These are phyloP conservation scores for Xerocomus minutiporus DNA, from an alignment of 1,284 basidiomycete species.

Conservation along the genomic window DNA sequence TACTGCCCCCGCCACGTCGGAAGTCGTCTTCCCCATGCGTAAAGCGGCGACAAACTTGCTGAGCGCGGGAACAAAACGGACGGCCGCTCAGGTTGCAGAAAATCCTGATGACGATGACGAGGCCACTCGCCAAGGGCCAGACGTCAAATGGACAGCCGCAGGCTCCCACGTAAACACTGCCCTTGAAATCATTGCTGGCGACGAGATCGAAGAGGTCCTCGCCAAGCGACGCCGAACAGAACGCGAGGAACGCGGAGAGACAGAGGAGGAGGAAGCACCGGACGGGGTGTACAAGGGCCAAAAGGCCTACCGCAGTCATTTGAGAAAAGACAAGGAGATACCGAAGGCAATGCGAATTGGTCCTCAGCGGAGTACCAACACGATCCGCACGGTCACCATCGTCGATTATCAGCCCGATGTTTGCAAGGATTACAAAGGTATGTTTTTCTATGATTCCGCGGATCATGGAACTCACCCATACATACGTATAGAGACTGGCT, in stretches of 20 bases:
- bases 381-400: constrained; percentile 92
- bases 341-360: constrained; percentile 89
- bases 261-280: constrained; percentile 61
- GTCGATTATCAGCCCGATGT: constrained; percentile 99
- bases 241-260: constrained; percentile 48
- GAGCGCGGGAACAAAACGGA: constrained; percentile 82
- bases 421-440: constrained; percentile 98
- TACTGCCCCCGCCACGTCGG: constrained; percentile 40
- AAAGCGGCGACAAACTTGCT: constrained; percentile 67
- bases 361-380: constrained; percentile 76
- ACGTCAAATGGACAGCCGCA: constrained; percentile 73
- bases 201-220: constrained; percentile 71
- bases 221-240: constrained; percentile 58
- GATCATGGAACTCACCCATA: constrained; percentile 20
- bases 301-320: constrained; percentile 75
- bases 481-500: constrained; percentile 79
- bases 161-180: constrained; percentile 67
- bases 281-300: constrained; percentile 90
- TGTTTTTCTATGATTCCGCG: constrained; percentile 11
- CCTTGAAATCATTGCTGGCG: constrained; percentile 71
- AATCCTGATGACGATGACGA: constrained; percentile 43
- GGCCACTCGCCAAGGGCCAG: constrained; percentile 57
- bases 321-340: constrained; percentile 76
- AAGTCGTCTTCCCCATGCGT: constrained; percentile 72
- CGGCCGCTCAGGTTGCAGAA: constrained; percentile 51